phyloP scores from a whole-genome alignment of 805 yeast species.

The Candida xiaguanensis region DNA sequence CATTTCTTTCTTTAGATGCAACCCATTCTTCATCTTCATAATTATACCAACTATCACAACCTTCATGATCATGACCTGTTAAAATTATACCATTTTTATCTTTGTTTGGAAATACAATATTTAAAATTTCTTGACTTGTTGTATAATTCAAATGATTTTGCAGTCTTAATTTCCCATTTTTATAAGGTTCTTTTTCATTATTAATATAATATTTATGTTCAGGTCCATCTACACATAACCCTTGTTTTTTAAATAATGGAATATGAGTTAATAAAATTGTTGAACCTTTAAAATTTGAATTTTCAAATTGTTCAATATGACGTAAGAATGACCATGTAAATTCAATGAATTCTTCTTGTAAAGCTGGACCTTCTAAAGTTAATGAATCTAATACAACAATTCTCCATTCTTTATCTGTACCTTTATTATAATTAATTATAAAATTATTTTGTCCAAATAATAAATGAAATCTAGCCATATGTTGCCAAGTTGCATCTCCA shows the following conservation, averaged over 20 bases:
- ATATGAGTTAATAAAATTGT: conserved; percentile 85
- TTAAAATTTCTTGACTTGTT: conserved; percentile 62
- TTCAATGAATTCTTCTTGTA: conserved; percentile 64
- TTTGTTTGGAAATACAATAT: conserved; percentile 63
- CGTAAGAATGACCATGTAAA: conserved; percentile 74
- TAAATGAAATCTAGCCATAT: conserved; percentile 70
- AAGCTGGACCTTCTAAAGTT: conserved; percentile 85
- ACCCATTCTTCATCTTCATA: conserved; percentile 48
- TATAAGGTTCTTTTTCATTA: conserved; percentile 59
- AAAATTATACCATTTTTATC: conserved; percentile 72
- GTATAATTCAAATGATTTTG: conserved; percentile 80
- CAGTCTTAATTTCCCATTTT: conserved; percentile 67
- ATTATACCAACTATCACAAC: conserved; percentile 74
- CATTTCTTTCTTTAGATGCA: conserved; percentile 43
- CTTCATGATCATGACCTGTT: conserved; percentile 96
- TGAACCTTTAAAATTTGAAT: conserved; percentile 58
- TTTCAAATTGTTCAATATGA: conserved; percentile 47
- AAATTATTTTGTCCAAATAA: conserved; percentile 85
- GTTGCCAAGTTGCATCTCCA: conserved; percentile 92
- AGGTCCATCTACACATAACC: conserved; percentile 88
- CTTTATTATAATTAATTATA: conserved; percentile 65
- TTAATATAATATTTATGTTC: conserved; percentile 45
- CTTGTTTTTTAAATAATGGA: conserved; percentile 79
- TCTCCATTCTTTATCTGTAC: conserved; percentile 73
- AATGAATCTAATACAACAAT: conserved; percentile 83